Conservation (phyloP, 2,329 filamentous ascomycete genomes). For the Pyricularia sp. region DNA sequence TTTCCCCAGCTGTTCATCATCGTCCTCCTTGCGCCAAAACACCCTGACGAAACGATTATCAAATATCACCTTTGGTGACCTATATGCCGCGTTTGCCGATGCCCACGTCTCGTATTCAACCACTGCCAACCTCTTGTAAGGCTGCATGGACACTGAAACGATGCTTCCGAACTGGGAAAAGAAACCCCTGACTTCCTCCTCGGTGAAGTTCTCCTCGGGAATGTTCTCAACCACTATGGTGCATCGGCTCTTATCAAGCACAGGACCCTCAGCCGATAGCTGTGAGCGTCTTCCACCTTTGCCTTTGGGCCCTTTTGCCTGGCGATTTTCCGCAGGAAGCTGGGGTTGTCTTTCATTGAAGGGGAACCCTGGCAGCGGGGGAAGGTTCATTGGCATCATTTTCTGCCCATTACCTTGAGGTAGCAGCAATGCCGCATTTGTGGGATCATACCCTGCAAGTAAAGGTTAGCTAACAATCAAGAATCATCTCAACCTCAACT, state of each 20-base stretch:
- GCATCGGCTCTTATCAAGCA: slow-evolving; percentile 52
- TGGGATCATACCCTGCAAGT: slow-evolving; percentile 47
- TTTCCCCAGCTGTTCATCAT: slow-evolving; percentile 13
- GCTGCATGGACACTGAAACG: slow-evolving; percentile 53
- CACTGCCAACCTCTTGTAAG: slow-evolving; percentile 57
- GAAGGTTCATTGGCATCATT: slow-evolving; percentile 3
- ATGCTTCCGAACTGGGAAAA: slow-evolving; percentile 66
- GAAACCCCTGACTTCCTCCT: slow-evolving; percentile 56
- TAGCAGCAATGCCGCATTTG: slow-evolving; percentile 30
- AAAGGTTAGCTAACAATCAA: slow-evolving; percentile 3
- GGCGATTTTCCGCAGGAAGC: neutral
- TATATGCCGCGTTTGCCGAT: slow-evolving; percentile 60
- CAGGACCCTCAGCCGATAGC: slow-evolving; percentile 56
- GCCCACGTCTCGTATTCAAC: slow-evolving; percentile 60
- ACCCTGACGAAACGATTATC: slow-evolving; percentile 82
- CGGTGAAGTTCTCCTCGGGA: slow-evolving; percentile 59
- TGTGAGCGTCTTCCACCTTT: slow-evolving; percentile 23
- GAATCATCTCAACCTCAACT: neutral
- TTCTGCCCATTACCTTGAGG: slow-evolving; percentile 6
- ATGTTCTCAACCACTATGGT: slow-evolving; percentile 72
- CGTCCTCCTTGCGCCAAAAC: slow-evolving; percentile 60
- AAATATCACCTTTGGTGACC: slow-evolving; percentile 71
- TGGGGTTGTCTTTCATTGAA: slow-evolving; percentile 5
- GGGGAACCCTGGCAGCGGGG: neutral
- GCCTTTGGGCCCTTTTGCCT: neutral